Percentiles rank a stretch among this genome's conserved stretches.
Conservation (phyloP, 768 basidiomycete genomes). For the Boletus tomentosulus region DNA sequence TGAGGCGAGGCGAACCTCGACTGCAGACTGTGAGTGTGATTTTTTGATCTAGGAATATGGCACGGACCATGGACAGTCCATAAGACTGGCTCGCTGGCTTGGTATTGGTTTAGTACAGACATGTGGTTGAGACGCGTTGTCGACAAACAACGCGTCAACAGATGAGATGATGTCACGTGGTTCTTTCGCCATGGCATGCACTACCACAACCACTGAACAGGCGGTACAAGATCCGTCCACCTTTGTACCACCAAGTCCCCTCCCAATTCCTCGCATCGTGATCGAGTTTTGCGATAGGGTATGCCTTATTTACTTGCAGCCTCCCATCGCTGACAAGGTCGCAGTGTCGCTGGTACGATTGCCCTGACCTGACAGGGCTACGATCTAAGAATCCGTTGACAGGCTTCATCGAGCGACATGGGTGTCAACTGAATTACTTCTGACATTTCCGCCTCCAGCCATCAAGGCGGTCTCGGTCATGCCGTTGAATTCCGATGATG, state of each 20-base stretch:
- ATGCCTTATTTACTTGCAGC: constrained; percentile 23
- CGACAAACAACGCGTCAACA: constrained; percentile 52
- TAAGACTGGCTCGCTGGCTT: constrained; percentile 18
- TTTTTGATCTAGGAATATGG: background rate
- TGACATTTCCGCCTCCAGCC: constrained; percentile 83
- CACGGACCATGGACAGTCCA: constrained; percentile 67
- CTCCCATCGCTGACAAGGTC: constrained; percentile 5
- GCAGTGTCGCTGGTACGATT: constrained; percentile 78
- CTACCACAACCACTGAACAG: constrained; percentile 10
- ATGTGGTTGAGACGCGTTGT: constrained; percentile 14
- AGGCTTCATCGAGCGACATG: constrained; percentile 93
- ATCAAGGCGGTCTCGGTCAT: constrained; percentile 65
- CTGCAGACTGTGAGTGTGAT: constrained; percentile 34
- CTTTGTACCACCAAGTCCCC: constrained; percentile 52
- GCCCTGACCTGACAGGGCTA: background rate
- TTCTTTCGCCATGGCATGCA: constrained; percentile 24
- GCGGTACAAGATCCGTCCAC: constrained; percentile 42
- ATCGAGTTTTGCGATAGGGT: constrained; percentile 95
- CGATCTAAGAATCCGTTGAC: background rate
- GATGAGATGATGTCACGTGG: constrained; percentile 32
- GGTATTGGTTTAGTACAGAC: background rate
- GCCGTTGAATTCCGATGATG: constrained; percentile 75
- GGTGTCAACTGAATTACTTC: constrained; percentile 87
- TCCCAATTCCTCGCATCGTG: constrained; percentile 53
- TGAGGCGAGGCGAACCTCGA: constrained; percentile 76